phyloP scores from a whole-genome alignment of 2,329 filamentous ascomycete genomes.

The Chrysoporthe austroafricana region DNA sequence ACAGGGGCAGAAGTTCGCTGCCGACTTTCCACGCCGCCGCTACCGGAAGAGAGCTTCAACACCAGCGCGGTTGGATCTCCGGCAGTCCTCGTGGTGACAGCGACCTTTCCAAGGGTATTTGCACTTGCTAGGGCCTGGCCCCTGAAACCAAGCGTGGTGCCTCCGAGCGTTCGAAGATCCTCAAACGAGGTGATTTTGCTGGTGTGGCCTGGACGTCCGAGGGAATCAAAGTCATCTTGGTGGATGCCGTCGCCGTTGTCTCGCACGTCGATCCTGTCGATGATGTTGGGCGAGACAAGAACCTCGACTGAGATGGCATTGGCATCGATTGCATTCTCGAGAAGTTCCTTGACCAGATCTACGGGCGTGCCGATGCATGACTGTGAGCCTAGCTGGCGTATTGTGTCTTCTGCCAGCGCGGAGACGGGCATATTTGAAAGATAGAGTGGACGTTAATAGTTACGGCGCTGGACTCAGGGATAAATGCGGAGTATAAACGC shows the following conservation, averaged over 20 bases:
- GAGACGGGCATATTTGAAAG: constrained; percentile 52
- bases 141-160: constrained; percentile 72
- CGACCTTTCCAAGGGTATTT: constrained; percentile 62
- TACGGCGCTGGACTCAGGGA: neutral
- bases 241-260: constrained; percentile 77
- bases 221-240: constrained; percentile 60
- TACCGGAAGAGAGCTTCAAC: constrained; percentile 47
- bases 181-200: constrained; percentile 72
- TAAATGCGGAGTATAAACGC: neutral
- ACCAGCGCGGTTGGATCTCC: constrained; percentile 61
- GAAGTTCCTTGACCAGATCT: constrained; percentile 72
- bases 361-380: constrained; percentile 63
- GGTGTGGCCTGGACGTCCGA: constrained; percentile 71
- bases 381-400: constrained; percentile 63
- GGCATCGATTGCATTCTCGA: constrained; percentile 79
- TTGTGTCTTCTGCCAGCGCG: constrained; percentile 51
- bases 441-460: neutral
- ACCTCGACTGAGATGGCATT: constrained; percentile 69
- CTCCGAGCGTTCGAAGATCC: constrained; percentile 61
- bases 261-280: constrained; percentile 71
- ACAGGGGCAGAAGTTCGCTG: constrained; percentile 55
- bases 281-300: constrained; percentile 64
- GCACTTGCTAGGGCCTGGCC: constrained; percentile 73
- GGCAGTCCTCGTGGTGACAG: constrained; percentile 65
- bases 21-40: constrained; percentile 46